These are phyloP conservation scores for Blepharisma stoltei DNA, from an alignment of 73 alveolate genomes.

Conservation along the genomic window DNA sequence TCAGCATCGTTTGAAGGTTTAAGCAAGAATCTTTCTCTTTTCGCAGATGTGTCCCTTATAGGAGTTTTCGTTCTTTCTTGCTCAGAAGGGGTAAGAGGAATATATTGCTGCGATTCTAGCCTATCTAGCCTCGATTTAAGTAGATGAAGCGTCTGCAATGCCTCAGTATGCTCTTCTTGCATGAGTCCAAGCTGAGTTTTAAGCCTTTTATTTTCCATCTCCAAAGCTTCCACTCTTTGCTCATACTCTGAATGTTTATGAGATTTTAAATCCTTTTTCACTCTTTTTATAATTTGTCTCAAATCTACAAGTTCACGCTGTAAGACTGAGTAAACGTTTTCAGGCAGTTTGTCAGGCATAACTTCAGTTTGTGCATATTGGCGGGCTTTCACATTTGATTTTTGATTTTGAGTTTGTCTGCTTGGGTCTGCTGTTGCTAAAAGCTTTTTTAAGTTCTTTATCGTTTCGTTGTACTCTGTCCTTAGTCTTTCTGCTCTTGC, in stretches of 20 bases:
- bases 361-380: neutral
- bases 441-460: neutral
- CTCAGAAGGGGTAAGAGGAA: too few relatives aligned
- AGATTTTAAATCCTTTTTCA: neutral
- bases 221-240: conserved; percentile 5
- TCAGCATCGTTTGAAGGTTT: too few relatives aligned
- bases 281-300: neutral
- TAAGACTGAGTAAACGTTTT: neutral
- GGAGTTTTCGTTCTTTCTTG: too few relatives aligned
- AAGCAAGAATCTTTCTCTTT: too few relatives aligned
- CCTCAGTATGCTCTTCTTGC: conserved; percentile 10
- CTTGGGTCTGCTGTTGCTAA: neutral
- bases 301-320: neutral
- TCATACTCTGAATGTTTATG: conserved; percentile 6
- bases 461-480: neutral
- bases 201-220: conserved; percentile 9
- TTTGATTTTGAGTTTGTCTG: neutral
- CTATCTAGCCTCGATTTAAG: neutral
- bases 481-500: neutral
- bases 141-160: neutral
- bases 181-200: neutral
- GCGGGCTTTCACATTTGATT: neutral
- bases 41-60: too few relatives aligned
- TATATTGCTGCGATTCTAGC: neutral
- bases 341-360: neutral